A percentile compares a stretch with the other conserved stretches of the same genome.
phyloP scores from a whole-genome alignment of 2,329 filamentous ascomycete genomes.

The Sarocladium oryzae region DNA sequence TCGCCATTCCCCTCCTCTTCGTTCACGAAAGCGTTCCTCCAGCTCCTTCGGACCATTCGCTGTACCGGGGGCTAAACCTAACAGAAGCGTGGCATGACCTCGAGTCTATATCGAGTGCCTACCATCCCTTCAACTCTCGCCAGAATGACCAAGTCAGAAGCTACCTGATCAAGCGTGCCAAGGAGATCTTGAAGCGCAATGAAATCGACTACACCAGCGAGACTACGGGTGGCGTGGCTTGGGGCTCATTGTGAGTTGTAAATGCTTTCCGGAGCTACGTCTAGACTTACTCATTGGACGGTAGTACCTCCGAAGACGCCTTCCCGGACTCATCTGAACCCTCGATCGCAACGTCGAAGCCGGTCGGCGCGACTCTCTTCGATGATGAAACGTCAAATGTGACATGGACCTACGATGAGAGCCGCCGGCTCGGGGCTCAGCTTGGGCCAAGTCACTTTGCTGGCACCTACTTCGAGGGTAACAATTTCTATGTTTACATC shows the following conservation, averaged over 20 bases:
- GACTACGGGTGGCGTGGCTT: neutral
- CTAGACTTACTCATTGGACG: neutral
- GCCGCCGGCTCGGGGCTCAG: constrained; percentile 14
- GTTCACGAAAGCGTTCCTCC: constrained; percentile 71
- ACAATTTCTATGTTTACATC: constrained; percentile 88
- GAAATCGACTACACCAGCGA: constrained; percentile 40
- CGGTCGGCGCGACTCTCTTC: constrained; percentile 55
- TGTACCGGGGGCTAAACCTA: constrained; percentile 59
- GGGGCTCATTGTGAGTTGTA: neutral
- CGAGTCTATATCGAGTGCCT: constrained; percentile 63
- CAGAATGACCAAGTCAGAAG: constrained; percentile 73
- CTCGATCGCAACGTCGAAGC: neutral
- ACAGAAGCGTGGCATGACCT: constrained; percentile 84
- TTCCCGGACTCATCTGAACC: neutral
- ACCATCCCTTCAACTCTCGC: constrained; percentile 84
- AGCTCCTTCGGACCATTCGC: constrained; percentile 44
- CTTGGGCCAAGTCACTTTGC: constrained; percentile 22
- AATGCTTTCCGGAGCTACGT: no score
- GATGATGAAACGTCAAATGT: constrained; percentile 75
- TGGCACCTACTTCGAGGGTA: constrained; percentile 82
- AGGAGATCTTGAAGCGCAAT: constrained; percentile 62
- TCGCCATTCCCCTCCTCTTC: constrained; percentile 65
- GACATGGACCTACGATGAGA: constrained; percentile 44
- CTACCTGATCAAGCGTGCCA: constrained; percentile 67
- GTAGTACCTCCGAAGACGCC: neutral